These are phyloP conservation scores for Saccharomycodes ludwigii DNA, from an alignment of 805 yeast species.

Conservation along the genomic window DNA sequence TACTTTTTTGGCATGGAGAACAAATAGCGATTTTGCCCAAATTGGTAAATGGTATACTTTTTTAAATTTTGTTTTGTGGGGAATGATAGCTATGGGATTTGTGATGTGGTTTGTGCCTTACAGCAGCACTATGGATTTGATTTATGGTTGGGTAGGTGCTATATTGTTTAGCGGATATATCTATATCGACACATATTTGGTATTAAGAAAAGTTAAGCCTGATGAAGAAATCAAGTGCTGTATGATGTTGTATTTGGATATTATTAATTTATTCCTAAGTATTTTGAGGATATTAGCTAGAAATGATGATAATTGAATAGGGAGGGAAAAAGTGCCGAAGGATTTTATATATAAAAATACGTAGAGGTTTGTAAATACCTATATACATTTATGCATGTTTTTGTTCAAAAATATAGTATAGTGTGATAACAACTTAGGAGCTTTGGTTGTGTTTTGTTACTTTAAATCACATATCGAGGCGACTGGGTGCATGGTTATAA, in stretches of 20 bases:
- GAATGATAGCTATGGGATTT: constrained; percentile 57
- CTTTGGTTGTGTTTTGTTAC: too few species aligned
- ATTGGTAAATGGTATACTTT: constrained; percentile 15
- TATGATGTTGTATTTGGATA: constrained; percentile 66
- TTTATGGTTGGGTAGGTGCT: constrained; percentile 67
- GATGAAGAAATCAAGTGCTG: constrained; percentile 84
- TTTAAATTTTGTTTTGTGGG: constrained; percentile 44
- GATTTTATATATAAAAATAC: too few species aligned
- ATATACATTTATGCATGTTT: too few species aligned
- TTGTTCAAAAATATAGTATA: too few species aligned
- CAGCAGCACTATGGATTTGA: constrained; percentile 42
- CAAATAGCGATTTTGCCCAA: constrained; percentile 45
- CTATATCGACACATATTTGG: constrained; percentile 69
- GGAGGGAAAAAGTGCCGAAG: too few species aligned
- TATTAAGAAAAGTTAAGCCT: constrained; percentile 60
- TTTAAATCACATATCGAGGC: too few species aligned
- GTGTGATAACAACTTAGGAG: too few species aligned
- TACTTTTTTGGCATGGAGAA: constrained; percentile 63
- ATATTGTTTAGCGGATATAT: constrained; percentile 59
- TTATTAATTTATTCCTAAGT: constrained; percentile 67
- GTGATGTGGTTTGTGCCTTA: constrained; percentile 56
- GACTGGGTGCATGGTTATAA: too few species aligned
- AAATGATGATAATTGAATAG: constrained; percentile 14
- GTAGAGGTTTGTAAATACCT: background rate
- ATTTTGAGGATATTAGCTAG: constrained; percentile 51